Evolutionary conservation across 768 basidiomycete genomes (phyloP).

Genomic region (Tylopilus balloui): DNA sequence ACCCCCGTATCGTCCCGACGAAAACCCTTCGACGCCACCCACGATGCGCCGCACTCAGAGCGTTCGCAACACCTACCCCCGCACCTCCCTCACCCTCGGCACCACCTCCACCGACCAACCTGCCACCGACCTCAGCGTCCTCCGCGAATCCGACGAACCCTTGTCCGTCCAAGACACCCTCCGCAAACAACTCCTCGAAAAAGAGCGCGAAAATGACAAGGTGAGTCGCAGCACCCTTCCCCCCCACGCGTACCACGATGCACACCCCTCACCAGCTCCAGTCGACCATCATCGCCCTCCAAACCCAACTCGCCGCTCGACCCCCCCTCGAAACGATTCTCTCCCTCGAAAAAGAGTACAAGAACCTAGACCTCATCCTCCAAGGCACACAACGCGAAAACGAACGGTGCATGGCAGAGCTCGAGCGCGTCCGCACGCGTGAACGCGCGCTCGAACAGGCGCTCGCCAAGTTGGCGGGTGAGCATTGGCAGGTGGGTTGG

Average conservation of each 20-base stretch:
- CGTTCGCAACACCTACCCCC: constrained; percentile 49
- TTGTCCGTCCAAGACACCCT: constrained; percentile 49
- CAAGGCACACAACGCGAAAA: constrained; percentile 84
- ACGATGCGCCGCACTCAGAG: constrained; percentile 64
- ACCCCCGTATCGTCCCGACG: no score
- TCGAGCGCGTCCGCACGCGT: constrained; percentile 65
- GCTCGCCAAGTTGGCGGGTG: constrained; percentile 63
- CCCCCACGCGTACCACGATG: no score
- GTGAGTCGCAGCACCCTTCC: constrained; percentile 29
- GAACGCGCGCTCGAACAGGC: constrained; percentile 77
- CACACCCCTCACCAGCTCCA: no score
- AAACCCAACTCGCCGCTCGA: constrained; percentile 60
- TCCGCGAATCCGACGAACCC: constrained; percentile 57
- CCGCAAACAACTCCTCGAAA: constrained; percentile 59
- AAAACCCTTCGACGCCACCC: no score
- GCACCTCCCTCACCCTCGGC: constrained; percentile 43
- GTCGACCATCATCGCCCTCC: constrained; percentile 56
- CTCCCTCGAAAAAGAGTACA: constrained; percentile 64
- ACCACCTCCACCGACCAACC: constrained; percentile 10
- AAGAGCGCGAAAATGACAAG: constrained; percentile 67
- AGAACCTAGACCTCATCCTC: constrained; percentile 68
- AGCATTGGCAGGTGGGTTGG: constrained; percentile 77
- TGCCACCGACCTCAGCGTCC: constrained; percentile 57
- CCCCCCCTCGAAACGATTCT: constrained; percentile 67
- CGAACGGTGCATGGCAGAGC: constrained; percentile 76